Evolutionary conservation across 2,329 filamentous ascomycete genomes (phyloP).

Genomic region (Daldinia sp.): DNA sequence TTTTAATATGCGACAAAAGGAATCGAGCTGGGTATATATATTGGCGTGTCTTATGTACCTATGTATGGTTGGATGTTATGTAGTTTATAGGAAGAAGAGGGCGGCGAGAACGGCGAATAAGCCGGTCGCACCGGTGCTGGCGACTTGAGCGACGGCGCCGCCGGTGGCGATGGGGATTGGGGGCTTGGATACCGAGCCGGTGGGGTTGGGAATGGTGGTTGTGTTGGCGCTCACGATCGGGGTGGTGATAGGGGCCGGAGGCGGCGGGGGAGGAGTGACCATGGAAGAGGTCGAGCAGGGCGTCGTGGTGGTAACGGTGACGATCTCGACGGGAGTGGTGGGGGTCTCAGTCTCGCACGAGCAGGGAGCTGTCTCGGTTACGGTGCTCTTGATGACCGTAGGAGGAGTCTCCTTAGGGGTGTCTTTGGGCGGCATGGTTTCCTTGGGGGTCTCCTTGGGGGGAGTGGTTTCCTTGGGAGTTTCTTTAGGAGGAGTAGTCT

Average conservation of each 20-base stretch:
- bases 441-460: background rate
- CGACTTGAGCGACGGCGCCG: slow-evolving; percentile 29
- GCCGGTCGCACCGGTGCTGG: slow-evolving; percentile 35
- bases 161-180: slow-evolving; percentile 33
- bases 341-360: background rate
- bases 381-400: slow-evolving; percentile 17
- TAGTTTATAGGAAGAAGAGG: slow-evolving; percentile 36
- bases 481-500: background rate
- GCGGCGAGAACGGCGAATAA: slow-evolving; percentile 38
- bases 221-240: slow-evolving; percentile 29
- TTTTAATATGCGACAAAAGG: background rate
- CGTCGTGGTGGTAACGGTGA: slow-evolving; percentile 1
- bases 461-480: background rate
- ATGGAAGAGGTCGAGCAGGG: slow-evolving; percentile 1
- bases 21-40: background rate
- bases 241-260: slow-evolving; percentile 31
- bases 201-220: slow-evolving; percentile 30
- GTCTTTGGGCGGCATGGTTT: background rate
- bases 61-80: background rate
- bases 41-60: background rate
- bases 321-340: background rate
- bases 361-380: slow-evolving; percentile 29
- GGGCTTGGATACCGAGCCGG: slow-evolving; percentile 16
- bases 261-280: slow-evolving; percentile 23
- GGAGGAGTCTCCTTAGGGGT: background rate